Conservation (phyloP, 805 yeast genomes). For the Candida peoriensis region DNA sequence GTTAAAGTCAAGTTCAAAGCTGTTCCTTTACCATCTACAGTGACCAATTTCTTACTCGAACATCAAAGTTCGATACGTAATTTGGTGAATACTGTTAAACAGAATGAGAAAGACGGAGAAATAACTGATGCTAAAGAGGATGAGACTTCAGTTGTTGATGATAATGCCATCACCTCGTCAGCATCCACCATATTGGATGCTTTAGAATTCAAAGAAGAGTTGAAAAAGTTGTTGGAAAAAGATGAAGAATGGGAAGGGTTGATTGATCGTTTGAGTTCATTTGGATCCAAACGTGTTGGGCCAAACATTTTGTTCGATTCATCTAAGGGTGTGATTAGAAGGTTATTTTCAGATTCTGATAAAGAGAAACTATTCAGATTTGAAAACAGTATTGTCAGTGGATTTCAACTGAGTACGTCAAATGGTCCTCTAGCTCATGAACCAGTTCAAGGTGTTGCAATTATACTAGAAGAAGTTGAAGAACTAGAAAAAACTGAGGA, state of each 20-base stretch:
- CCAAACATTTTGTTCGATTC: conserved; percentile 69
- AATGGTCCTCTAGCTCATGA: conserved; percentile 91
- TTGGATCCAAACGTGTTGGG: conserved; percentile 77
- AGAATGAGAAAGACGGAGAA: conserved; percentile 8
- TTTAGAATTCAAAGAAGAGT: conserved; percentile 28
- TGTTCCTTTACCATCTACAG: conserved; percentile 49
- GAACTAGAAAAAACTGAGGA: conserved; percentile 24
- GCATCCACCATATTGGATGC: conserved; percentile 19
- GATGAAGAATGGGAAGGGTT: conserved; percentile 25
- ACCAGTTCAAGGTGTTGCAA: conserved; percentile 75
- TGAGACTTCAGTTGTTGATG: conserved; percentile 19
- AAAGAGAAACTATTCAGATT: conserved; percentile 30
- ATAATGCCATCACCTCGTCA: conserved; percentile 17
- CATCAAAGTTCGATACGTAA: conserved; percentile 40
- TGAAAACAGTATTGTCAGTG: conserved; percentile 68
- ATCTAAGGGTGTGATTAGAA: conserved; percentile 29
- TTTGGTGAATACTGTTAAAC: conserved; percentile 23
- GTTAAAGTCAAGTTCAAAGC: conserved; percentile 37
- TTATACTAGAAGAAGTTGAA: conserved; percentile 38
- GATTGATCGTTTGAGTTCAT: conserved; percentile 45
- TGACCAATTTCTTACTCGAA: conserved; percentile 43
- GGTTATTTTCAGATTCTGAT: conserved; percentile 23
- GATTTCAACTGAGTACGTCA: conserved; percentile 74
- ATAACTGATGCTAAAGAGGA: conserved; percentile 17
- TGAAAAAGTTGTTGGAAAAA: conserved; percentile 28